Evolutionary conservation across 164 flowering plant species (phyloP).

Genomic region (Warburgia ugandensis): DNA sequence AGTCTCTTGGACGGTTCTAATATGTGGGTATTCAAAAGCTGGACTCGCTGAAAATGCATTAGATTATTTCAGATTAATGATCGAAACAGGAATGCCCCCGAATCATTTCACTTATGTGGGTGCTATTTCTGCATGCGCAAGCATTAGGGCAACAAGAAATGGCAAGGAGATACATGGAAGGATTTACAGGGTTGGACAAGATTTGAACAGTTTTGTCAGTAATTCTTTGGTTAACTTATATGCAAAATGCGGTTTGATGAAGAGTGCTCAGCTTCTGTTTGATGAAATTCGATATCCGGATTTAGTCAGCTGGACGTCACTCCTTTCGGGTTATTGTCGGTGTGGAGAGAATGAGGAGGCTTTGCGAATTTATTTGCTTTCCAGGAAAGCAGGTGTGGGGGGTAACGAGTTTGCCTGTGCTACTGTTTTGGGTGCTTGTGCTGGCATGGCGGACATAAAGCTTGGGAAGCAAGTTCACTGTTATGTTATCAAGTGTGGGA

Average conservation of each 20-base stretch:
- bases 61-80: constrained; percentile 16
- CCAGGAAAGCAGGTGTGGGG: constrained; percentile 19
- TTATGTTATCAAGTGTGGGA: constrained; percentile 24
- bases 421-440: constrained; percentile 33
- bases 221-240: constrained; percentile 39
- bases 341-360: constrained; percentile 29
- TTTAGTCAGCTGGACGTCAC: constrained; percentile 30
- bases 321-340: constrained; percentile 25
- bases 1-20: constrained; percentile 15
- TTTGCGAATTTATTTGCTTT: constrained; percentile 22
- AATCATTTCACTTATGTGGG: constrained; percentile 24
- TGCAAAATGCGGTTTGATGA: constrained; percentile 31
- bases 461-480: constrained; percentile 32
- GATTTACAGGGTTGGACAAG: constrained; percentile 21
- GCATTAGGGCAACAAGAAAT: constrained; percentile 11
- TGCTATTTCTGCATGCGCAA: constrained; percentile 5
- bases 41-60: constrained; percentile 11
- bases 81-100: constrained; percentile 23
- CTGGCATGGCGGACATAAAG: constrained; percentile 17
- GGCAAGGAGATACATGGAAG: constrained; percentile 45
- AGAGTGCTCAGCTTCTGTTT: constrained; percentile 25
- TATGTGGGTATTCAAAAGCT: constrained; percentile 8
- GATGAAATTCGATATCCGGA: constrained; percentile 23
- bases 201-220: constrained; percentile 19
- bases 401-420: constrained; percentile 26